A percentile compares a stretch with the other conserved stretches of the same genome.
Conservation (phyloP, 805 yeast species). For the Spathaspora hagerdaliae region DNA sequence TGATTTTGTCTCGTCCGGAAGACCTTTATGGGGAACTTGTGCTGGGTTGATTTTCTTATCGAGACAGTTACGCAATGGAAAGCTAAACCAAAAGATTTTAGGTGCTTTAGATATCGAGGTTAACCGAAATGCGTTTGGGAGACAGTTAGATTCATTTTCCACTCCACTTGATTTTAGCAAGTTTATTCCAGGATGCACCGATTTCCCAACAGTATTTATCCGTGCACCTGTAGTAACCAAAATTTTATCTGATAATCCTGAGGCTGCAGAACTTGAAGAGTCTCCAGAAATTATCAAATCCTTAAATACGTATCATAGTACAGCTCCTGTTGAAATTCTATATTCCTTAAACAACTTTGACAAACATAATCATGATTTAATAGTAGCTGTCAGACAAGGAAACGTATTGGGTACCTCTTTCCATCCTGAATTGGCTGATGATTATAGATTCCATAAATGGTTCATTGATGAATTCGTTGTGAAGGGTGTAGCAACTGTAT, state of each 20-base stretch:
- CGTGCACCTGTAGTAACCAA: constrained; percentile 69
- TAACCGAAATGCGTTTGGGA: constrained; percentile 72
- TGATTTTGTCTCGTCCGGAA: constrained; percentile 44
- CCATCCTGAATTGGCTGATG: constrained; percentile 70
- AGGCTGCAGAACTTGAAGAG: not conserved
- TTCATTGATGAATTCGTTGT: constrained; percentile 56
- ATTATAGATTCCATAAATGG: constrained; percentile 65
- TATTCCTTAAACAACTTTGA: constrained; percentile 24
- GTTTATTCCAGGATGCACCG: constrained; percentile 38
- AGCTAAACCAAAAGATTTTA: constrained; percentile 50
- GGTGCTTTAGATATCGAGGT: constrained; percentile 66
- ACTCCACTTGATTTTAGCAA: constrained; percentile 38
- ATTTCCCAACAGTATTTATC: constrained; percentile 56
- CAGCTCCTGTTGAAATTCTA: constrained; percentile 38
- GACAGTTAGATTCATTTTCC: constrained; percentile 68
- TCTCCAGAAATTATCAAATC: constrained; percentile 11
- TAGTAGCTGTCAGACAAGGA: constrained; percentile 75
- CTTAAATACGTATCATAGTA: constrained; percentile 19
- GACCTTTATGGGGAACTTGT: constrained; percentile 82
- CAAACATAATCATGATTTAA: constrained; percentile 26
- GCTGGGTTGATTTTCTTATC: constrained; percentile 75
- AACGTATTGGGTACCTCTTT: constrained; percentile 68
- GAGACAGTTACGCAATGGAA: constrained; percentile 48
- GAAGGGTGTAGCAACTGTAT: not conserved
- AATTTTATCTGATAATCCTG: constrained; percentile 10